Conservation (phyloP, 2,329 filamentous ascomycete species). For the Fusarium sacchari region DNA sequence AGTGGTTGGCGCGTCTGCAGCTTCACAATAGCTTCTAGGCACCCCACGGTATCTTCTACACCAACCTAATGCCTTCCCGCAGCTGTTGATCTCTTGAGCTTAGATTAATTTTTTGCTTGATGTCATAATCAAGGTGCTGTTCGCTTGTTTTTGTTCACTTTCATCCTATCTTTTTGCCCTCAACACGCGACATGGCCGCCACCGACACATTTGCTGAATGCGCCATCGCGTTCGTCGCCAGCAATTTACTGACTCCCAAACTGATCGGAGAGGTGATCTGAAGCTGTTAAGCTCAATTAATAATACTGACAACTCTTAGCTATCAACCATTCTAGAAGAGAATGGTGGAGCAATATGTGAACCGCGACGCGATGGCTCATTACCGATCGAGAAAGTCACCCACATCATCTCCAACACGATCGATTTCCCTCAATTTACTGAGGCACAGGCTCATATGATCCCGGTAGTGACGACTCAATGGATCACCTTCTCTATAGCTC, state of each 20-base stretch:
- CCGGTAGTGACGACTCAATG: conserved; percentile 86
- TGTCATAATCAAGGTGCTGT: conserved; percentile 14
- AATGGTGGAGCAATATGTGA: conserved; percentile 63
- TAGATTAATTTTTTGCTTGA: conserved; percentile 2
- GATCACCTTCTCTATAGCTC: conserved; percentile 77
- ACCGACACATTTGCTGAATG: conserved; percentile 54
- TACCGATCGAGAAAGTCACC: conserved; percentile 60
- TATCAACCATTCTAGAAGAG: conserved; percentile 55
- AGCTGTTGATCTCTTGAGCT: background rate
- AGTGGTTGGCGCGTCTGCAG: conserved; percentile 30
- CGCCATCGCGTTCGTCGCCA: conserved; percentile 58
- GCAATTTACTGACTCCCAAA: conserved; percentile 52
- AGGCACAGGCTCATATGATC: conserved; percentile 79
- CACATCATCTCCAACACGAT: conserved; percentile 76
- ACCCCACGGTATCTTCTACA: conserved; percentile 20
- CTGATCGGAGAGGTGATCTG: conserved; percentile 53
- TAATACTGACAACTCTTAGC: conserved; percentile 44
- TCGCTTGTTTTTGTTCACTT: conserved; percentile 2
- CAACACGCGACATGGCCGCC: conserved; percentile 42
- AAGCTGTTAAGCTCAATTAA: too few relatives aligned
- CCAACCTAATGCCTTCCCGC: background rate
- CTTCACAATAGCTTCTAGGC: conserved; percentile 19
- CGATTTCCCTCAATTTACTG: conserved; percentile 89
- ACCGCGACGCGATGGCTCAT: conserved; percentile 58
- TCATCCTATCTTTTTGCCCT: conserved; percentile 1